phyloP scores from a whole-genome alignment of 495 filamentous ascomycete species.

The Sabuloglossum arenarium region DNA sequence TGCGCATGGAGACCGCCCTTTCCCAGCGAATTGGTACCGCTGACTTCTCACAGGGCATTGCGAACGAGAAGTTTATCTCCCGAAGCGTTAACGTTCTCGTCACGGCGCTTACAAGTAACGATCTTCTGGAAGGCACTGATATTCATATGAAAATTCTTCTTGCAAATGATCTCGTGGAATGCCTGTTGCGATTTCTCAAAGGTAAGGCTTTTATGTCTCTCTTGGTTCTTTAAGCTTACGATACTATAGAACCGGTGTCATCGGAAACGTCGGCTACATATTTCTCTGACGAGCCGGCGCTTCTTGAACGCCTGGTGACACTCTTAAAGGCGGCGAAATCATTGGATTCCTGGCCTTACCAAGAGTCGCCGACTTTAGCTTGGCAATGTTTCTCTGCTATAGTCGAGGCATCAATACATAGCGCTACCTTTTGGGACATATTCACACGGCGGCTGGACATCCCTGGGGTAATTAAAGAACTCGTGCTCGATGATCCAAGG shows the following conservation, averaged over 20 bases:
- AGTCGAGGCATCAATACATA: slow-evolving; percentile 41
- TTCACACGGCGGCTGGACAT: slow-evolving; percentile 28
- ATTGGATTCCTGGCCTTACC: not conserved
- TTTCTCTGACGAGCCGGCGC: slow-evolving; percentile 10
- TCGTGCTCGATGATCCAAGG: slow-evolving; percentile 21
- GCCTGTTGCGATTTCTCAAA: slow-evolving; percentile 18
- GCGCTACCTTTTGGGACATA: slow-evolving; percentile 32
- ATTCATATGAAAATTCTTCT: slow-evolving; percentile 14
- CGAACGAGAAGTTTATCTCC: slow-evolving; percentile 20
- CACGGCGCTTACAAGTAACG: slow-evolving; percentile 17
- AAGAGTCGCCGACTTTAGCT: slow-evolving; percentile 14
- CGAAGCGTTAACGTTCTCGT: slow-evolving; percentile 25
- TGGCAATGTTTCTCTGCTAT: slow-evolving; percentile 37
- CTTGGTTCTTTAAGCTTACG: not conserved
- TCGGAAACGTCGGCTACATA: slow-evolving; percentile 10
- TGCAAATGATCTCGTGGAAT: slow-evolving; percentile 19
- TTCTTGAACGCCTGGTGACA: slow-evolving; percentile 9
- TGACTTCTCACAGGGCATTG: slow-evolving; percentile 14
- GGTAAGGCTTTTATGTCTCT: slow-evolving; percentile 7
- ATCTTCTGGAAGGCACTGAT: slow-evolving; percentile 5
- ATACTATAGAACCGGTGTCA: slow-evolving; percentile 10
- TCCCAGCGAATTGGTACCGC: slow-evolving; percentile 3
- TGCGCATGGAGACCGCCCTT: slow-evolving; percentile 12
- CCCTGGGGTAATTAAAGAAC: slow-evolving; percentile 18
- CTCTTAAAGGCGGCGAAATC: slow-evolving; percentile 5